Conservation (phyloP, 225 moss, liverwort and hornwort genomes). For the Anthoceros angustus region DNA sequence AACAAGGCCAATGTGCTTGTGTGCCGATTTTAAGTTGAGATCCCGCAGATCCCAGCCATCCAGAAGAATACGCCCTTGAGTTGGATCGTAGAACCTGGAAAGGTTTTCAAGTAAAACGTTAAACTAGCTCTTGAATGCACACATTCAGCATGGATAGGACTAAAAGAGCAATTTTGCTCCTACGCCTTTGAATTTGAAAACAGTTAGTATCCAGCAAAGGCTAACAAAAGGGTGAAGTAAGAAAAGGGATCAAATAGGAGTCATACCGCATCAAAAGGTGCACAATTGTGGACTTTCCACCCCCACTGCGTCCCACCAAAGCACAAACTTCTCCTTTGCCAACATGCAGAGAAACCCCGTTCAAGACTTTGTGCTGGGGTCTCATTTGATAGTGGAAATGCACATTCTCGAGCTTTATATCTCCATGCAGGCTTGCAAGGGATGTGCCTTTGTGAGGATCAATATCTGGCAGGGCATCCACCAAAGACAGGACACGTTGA, state of each 20-base stretch:
- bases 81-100: slow-evolving; percentile 60
- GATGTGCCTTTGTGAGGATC: slow-evolving; percentile 80
- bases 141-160: neutral
- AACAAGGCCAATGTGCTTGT: slow-evolving; percentile 95
- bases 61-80: slow-evolving; percentile 53
- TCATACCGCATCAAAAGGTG: slow-evolving; percentile 70
- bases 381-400: slow-evolving; percentile 93
- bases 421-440: slow-evolving; percentile 64
- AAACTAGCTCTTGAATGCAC: neutral
- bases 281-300: slow-evolving; percentile 95
- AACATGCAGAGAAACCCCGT: slow-evolving; percentile 61
- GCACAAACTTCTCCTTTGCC: slow-evolving; percentile 82
- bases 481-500: slow-evolving; percentile 87
- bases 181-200: no score
- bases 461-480: slow-evolving; percentile 94
- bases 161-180: no score
- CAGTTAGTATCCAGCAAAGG: no score
- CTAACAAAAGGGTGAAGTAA: no score
- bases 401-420: slow-evolving; percentile 60
- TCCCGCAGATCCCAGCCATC: slow-evolving; percentile 84
- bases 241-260: no score
- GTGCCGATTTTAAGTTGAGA: slow-evolving; percentile 81
- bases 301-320: slow-evolving; percentile 88
- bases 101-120: neutral
- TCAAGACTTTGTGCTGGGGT: slow-evolving; percentile 75